These are phyloP conservation scores for Brassica juncea DNA, from an alignment of 345 rosid species.

Conservation along the genomic window DNA sequence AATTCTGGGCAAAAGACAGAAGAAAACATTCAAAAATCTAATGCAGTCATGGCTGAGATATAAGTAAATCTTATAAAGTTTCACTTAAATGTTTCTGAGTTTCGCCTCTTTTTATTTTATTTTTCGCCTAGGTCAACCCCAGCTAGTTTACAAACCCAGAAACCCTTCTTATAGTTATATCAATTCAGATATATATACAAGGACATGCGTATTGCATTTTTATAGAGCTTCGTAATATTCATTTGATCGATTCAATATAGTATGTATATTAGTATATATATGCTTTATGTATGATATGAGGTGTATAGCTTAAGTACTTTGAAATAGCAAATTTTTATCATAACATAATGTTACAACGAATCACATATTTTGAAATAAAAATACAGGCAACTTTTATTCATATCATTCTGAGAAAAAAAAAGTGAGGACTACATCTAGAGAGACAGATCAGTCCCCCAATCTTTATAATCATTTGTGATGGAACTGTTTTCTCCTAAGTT, in stretches of 20 bases:
- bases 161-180: neutral
- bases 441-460: conserved; percentile 28
- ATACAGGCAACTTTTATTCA: neutral
- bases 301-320: neutral
- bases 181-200: neutral
- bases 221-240: neutral
- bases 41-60: neutral
- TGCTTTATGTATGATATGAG: neutral
- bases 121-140: neutral
- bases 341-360: conserved; percentile 12
- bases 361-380: neutral
- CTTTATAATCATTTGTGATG: neutral
- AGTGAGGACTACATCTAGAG: conserved; percentile 6
- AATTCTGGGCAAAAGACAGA: neutral
- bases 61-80: neutral
- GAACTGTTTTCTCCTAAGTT: neutral
- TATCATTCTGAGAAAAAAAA: neutral
- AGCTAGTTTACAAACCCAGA: neutral
- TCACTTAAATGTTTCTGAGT: neutral
- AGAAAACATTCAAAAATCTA: neutral
- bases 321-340: neutral
- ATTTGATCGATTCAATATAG: neutral
- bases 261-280: too few species aligned
- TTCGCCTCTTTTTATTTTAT: neutral
- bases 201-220: neutral